Conservation (phyloP, 2,329 filamentous ascomycete genomes). For the Botryotinia globosa region DNA sequence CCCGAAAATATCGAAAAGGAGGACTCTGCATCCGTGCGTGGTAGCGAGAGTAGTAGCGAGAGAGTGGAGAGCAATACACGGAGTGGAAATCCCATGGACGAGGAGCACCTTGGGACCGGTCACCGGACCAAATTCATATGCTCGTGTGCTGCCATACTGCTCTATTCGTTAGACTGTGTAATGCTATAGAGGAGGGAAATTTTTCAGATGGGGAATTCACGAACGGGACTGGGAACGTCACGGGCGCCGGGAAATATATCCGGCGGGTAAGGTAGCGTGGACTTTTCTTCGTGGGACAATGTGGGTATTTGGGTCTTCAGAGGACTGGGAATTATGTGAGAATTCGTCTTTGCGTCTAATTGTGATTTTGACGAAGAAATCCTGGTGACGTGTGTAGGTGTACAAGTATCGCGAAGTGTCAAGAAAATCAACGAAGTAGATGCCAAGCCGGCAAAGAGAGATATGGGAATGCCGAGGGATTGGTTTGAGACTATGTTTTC, state of each 20-base stretch:
- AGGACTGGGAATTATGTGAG: constrained; percentile 28
- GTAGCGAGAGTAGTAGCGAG: constrained; percentile 63
- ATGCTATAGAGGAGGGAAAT: not conserved
- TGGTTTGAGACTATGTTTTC: not conserved
- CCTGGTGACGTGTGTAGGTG: not conserved
- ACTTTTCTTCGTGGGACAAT: constrained; percentile 38
- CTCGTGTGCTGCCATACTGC: constrained; percentile 64
- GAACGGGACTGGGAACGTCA: constrained; percentile 59
- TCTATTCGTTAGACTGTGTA: not conserved
- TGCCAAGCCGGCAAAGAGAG: constrained; percentile 6
- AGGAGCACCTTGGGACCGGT: constrained; percentile 69
- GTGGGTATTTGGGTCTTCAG: constrained; percentile 27
- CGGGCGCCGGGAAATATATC: constrained; percentile 67
- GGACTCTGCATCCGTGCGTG: constrained; percentile 65
- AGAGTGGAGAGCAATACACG: constrained; percentile 65
- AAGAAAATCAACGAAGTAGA: not conserved
- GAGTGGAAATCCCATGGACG: constrained; percentile 79
- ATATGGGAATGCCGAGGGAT: constrained; percentile 2
- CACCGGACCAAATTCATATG: constrained; percentile 79
- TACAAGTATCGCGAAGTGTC: not conserved
- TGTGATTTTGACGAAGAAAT: not conserved
- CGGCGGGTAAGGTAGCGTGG: constrained; percentile 60
- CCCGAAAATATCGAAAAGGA: constrained; percentile 77
- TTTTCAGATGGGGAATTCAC: not conserved
- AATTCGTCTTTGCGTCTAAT: not conserved